A percentile compares a stretch with the other conserved stretches of the same genome.
These are phyloP conservation scores for Yamadazyma tumulicola DNA, from an alignment of 805 yeast genomes.

Conservation along the genomic window DNA sequence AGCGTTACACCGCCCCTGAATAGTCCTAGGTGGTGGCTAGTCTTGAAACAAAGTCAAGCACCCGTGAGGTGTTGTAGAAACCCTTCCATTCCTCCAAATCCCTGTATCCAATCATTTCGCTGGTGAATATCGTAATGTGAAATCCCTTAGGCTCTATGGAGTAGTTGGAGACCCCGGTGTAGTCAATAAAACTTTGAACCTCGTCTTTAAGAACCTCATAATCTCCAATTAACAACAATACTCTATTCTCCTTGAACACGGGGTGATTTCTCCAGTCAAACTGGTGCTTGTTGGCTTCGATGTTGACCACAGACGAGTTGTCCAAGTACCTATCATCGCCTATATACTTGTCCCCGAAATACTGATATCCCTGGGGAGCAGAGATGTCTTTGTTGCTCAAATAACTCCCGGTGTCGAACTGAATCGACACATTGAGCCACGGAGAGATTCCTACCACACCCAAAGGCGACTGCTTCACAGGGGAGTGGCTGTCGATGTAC, in stretches of 20 bases:
- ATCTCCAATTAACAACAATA: slow-evolving; percentile 24
- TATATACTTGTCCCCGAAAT: slow-evolving; percentile 9
- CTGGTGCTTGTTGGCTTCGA: slow-evolving; percentile 18
- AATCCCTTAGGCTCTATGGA: slow-evolving; percentile 27
- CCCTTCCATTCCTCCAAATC: slow-evolving; percentile 3
- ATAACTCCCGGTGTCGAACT: slow-evolving; percentile 14
- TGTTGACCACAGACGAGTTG: slow-evolving; percentile 26
- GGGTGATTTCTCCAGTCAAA: slow-evolving; percentile 13
- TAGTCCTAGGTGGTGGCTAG: too few relatives aligned
- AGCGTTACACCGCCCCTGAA: too few relatives aligned
- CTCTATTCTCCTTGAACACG: slow-evolving; percentile 15
- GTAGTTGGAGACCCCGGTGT: slow-evolving; percentile 12
- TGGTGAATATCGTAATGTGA: slow-evolving; percentile 27
- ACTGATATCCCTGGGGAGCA: slow-evolving; percentile 1
- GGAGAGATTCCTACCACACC: slow-evolving; percentile 25
- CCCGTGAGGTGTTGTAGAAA: neutral
- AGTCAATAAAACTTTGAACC: slow-evolving; percentile 18
- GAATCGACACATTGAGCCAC: slow-evolving; percentile 26
- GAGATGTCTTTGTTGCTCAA: slow-evolving; percentile 3
- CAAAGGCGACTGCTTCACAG: slow-evolving; percentile 22
- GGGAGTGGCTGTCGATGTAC: slow-evolving; percentile 16
- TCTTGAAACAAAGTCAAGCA: too few relatives aligned
- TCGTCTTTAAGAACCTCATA: slow-evolving; percentile 27
- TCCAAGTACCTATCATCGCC: slow-evolving; percentile 25
- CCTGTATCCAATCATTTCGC: slow-evolving; percentile 24